These are phyloP conservation scores for Camelina neglecta DNA, from an alignment of 345 rosid genomes.

Conservation along the genomic window DNA sequence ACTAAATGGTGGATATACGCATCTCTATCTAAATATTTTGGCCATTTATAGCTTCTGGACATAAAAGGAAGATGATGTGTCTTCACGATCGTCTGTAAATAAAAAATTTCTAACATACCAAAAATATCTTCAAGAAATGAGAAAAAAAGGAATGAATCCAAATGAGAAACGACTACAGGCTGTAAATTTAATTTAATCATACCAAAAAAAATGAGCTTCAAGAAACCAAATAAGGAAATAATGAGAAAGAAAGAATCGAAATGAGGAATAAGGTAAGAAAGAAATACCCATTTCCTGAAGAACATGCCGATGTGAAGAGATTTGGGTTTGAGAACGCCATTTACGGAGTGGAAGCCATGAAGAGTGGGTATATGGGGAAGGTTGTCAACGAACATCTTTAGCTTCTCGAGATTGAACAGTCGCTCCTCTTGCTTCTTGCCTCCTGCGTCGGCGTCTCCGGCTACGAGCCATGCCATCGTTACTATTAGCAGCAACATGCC, in stretches of 20 bases:
- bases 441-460: slow-evolving; percentile 38
- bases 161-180: neutral
- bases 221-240: neutral
- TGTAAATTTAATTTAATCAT: neutral
- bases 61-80: slow-evolving; percentile 34
- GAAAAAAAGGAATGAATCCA: neutral
- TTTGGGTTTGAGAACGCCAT: slow-evolving; percentile 53
- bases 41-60: slow-evolving; percentile 22
- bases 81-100: slow-evolving; percentile 2
- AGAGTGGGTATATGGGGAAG: slow-evolving; percentile 74
- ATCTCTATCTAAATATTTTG: slow-evolving; percentile 25
- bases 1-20: slow-evolving; percentile 17
- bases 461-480: slow-evolving; percentile 30
- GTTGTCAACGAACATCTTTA: slow-evolving; percentile 79
- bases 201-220: neutral
- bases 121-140: slow-evolving; percentile 12
- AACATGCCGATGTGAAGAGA: slow-evolving; percentile 81
- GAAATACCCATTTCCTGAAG: slow-evolving; percentile 66
- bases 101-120: neutral
- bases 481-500: slow-evolving; percentile 25
- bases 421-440: slow-evolving; percentile 38
- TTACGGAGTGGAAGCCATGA: slow-evolving; percentile 49
- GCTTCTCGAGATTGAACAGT: slow-evolving; percentile 44
- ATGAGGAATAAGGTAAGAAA: neutral
- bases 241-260: neutral